phyloP scores from a whole-genome alignment of 1,139 yeast genomes.

The Yarrowia galli region DNA sequence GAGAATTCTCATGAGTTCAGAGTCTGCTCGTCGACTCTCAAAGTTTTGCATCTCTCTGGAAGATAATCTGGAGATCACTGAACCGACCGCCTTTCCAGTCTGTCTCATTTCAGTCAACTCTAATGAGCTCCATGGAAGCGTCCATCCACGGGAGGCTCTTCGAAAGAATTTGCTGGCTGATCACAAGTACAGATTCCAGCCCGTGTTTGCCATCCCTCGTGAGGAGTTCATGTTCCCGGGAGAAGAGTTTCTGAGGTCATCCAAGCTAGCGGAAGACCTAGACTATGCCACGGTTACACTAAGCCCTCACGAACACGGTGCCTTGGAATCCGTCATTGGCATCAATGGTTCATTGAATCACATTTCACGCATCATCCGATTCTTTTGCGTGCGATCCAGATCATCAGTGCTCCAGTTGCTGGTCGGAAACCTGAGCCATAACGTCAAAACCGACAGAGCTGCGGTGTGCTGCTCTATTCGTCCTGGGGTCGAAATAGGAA shows the following conservation, averaged over 20 bases:
- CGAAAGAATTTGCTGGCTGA: constrained; percentile 1
- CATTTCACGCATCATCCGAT: constrained; percentile 22
- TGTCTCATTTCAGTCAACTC: constrained; percentile 18
- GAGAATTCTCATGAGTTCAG: constrained; percentile 21
- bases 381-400: constrained; percentile 12
- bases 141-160: constrained; percentile 1
- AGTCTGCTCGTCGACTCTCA: constrained; percentile 13
- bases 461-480: constrained; percentile 10
- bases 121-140: constrained; percentile 5
- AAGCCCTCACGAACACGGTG: constrained; percentile 8
- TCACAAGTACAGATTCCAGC: constrained; percentile 24
- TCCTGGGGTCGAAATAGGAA: neutral
- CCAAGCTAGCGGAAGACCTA: constrained; percentile 11
- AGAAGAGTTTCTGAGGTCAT: constrained; percentile 5
- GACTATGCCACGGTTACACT: neutral
- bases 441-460: neutral
- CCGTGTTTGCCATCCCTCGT: constrained; percentile 20
- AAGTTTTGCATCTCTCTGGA: constrained; percentile 25
- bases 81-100: constrained; percentile 10
- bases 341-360: constrained; percentile 10
- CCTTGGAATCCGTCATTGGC: constrained; percentile 4
- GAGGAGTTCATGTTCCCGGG: constrained; percentile 33
- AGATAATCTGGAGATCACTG: neutral
- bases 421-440: neutral
- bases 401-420: constrained; percentile 14